Evolutionary conservation across 768 basidiomycete genomes (phyloP).

Genomic region (Auriscalpium microsporum): DNA sequence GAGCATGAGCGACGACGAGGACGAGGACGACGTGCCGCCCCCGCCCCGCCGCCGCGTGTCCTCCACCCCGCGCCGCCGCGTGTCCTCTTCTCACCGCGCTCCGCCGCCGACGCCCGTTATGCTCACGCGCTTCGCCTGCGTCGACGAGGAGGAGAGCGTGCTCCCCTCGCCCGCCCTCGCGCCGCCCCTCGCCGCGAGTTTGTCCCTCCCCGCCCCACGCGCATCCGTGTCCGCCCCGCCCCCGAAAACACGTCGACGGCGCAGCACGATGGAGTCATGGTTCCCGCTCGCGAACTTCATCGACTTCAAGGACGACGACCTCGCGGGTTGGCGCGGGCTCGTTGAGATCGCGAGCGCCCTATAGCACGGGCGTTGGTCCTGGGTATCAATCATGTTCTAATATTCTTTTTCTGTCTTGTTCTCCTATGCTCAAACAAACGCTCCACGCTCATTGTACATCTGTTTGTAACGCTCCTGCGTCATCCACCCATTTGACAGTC

Average conservation of each 20-base stretch:
- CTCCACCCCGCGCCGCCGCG: neutral
- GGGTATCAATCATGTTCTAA: neutral
- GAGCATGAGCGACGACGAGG: conserved; percentile 61
- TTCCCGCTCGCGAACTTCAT: conserved; percentile 59
- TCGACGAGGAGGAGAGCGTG: conserved; percentile 12
- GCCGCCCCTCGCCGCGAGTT: neutral
- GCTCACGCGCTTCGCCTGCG: neutral
- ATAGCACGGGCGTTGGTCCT: neutral
- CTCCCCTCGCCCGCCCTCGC: neutral
- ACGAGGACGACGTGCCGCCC: conserved; percentile 25
- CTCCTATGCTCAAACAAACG: no score
- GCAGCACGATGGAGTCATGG: conserved; percentile 41
- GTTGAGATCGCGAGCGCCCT: conserved; percentile 37
- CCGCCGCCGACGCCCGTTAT: neutral
- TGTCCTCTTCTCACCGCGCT: neutral
- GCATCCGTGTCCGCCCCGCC: conserved; percentile 9
- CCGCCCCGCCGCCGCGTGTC: neutral
- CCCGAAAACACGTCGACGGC: conserved; percentile 22
- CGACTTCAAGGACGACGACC: conserved; percentile 41
- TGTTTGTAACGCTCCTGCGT: no score
- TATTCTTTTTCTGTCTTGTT: no score
- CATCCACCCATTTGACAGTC: no score
- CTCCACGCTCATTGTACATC: no score
- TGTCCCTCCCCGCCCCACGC: conserved; percentile 1
- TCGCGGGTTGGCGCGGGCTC: conserved; percentile 55